These are phyloP conservation scores for Stephania cephalantha DNA, from an alignment of 164 flowering plant species.

Conservation along the genomic window DNA sequence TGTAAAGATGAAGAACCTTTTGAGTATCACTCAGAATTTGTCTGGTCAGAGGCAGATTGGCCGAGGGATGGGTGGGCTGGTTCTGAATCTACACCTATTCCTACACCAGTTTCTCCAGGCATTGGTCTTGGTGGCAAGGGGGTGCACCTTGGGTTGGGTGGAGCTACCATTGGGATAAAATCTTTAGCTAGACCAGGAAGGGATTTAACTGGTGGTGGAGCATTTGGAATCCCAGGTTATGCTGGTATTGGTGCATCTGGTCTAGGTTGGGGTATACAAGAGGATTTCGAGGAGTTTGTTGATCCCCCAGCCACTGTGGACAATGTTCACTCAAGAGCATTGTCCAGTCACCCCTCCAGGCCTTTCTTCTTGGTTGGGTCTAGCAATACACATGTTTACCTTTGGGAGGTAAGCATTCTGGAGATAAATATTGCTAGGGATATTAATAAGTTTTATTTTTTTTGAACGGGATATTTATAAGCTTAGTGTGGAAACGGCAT, in stretches of 20 bases:
- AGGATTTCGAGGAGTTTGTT: conserved; percentile 68
- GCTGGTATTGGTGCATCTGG: conserved; percentile 75
- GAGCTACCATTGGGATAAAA: conserved; percentile 62
- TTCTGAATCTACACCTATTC: conserved; percentile 70
- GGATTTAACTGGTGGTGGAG: conserved; percentile 63
- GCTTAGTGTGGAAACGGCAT: background rate
- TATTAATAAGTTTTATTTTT: background rate
- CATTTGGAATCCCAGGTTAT: conserved; percentile 73
- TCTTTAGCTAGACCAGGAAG: conserved; percentile 51
- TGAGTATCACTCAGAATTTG: conserved; percentile 36
- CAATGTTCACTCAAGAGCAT: conserved; percentile 66
- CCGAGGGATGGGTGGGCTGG: conserved; percentile 87
- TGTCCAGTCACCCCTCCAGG: conserved; percentile 83
- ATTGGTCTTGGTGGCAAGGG: conserved; percentile 69
- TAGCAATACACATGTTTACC: conserved; percentile 77
- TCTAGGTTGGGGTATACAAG: conserved; percentile 82
- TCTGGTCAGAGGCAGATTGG: conserved; percentile 94
- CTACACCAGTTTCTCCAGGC: conserved; percentile 75
- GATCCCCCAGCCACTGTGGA: conserved; percentile 79
- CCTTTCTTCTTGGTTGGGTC: conserved; percentile 97
- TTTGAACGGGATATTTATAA: background rate
- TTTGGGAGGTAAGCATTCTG: conserved; percentile 81
- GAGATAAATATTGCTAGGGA: background rate
- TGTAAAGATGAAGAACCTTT: conserved; percentile 41
- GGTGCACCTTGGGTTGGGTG: conserved; percentile 75